These are phyloP conservation scores for Candida sakaeoensis DNA, from an alignment of 805 yeast species.

Conservation along the genomic window DNA sequence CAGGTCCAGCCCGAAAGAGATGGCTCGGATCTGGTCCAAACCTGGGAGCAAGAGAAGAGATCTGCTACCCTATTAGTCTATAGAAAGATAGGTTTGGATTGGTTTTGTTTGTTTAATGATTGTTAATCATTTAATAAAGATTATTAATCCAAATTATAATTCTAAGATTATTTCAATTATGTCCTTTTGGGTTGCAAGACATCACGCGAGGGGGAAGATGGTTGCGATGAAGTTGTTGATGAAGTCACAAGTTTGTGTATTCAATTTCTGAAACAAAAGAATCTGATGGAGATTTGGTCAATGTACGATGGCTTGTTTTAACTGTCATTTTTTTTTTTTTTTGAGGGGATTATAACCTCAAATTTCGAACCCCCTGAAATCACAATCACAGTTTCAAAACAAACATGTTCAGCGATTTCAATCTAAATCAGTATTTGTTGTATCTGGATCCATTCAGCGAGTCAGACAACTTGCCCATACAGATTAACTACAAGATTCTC, in stretches of 20 bases:
- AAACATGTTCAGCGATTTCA: not conserved
- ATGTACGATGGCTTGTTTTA: too few relatives aligned
- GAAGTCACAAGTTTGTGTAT: too few relatives aligned
- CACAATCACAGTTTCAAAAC: too few relatives aligned
- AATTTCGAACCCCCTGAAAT: not conserved
- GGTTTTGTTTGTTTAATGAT: not conserved
- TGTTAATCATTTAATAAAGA: not conserved
- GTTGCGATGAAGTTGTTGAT: too few relatives aligned
- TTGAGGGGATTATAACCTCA: not conserved
- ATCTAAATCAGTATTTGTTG: not conserved
- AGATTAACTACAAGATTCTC: not conserved
- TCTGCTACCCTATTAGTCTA: not conserved
- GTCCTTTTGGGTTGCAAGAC: too few relatives aligned
- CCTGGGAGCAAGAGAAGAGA: not conserved
- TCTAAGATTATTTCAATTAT: too few relatives aligned
- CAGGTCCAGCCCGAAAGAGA: not conserved
- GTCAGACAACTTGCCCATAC: not conserved
- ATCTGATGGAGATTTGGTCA: too few relatives aligned
- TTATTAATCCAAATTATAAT: not conserved
- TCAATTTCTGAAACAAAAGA: too few relatives aligned
- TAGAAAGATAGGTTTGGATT: not conserved
- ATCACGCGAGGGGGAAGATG: too few relatives aligned
- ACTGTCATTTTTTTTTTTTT: too few relatives aligned
- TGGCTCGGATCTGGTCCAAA: not conserved
- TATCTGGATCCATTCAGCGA: constrained; percentile 2